These are phyloP conservation scores for Dactylonectria macrodidyma DNA, from an alignment of 2,329 filamentous ascomycete species.

Conservation along the genomic window DNA sequence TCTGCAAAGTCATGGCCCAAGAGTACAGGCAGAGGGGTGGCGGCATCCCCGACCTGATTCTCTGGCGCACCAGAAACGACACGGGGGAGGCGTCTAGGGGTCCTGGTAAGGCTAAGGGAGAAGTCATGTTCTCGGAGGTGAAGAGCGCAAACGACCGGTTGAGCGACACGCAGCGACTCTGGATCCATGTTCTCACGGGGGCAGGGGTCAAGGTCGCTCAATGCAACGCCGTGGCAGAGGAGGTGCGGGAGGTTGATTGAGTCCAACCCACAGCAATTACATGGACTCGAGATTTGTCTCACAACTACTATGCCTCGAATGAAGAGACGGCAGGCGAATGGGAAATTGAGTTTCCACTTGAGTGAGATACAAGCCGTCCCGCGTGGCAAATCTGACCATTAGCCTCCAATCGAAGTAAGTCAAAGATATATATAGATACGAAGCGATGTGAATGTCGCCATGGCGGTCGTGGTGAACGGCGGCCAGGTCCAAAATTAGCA, in stretches of 20 bases:
- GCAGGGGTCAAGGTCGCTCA: slow-evolving; percentile 90
- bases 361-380: slow-evolving; percentile 16
- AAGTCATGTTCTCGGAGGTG: slow-evolving; percentile 84
- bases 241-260: slow-evolving; percentile 62
- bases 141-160: slow-evolving; percentile 92
- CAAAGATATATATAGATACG: slow-evolving; percentile 34
- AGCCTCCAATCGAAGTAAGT: slow-evolving; percentile 25
- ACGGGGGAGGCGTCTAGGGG: slow-evolving; percentile 45
- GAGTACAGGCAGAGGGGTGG: slow-evolving; percentile 91
- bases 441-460: slow-evolving; percentile 15
- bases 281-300: slow-evolving; percentile 15
- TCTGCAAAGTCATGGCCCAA: slow-evolving; percentile 96
- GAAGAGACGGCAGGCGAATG: slow-evolving; percentile 25
- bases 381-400: slow-evolving; percentile 16
- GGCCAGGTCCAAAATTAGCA: slow-evolving; percentile 44
- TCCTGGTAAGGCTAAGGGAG: slow-evolving; percentile 59
- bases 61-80: slow-evolving; percentile 75
- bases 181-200: slow-evolving; percentile 93
- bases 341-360: slow-evolving; percentile 28
- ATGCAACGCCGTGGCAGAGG: slow-evolving; percentile 73
- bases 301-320: slow-evolving; percentile 33
- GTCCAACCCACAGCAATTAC: slow-evolving; percentile 27
- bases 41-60: slow-evolving; percentile 91
- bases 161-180: slow-evolving; percentile 95
- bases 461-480: slow-evolving; percentile 16